Base-by-base conservation (phyloP, 1,284 basidiomycete species). In the Testicularia cyperi region DNA sequence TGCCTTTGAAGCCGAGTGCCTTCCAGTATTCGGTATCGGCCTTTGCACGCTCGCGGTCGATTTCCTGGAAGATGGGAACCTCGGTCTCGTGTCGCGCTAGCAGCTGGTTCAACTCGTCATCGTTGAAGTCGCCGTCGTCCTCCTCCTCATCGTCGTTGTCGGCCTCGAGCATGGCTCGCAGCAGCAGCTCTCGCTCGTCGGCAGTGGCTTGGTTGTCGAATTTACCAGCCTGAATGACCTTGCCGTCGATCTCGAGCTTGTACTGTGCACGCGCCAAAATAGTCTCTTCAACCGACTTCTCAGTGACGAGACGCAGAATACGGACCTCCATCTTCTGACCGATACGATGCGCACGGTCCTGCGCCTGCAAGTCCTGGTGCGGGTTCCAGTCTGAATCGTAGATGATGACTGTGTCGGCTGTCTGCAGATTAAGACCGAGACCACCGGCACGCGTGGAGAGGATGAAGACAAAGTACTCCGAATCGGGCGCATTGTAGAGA, bases 141-240 rank as follows among this genome's bases (percentile, higher is more conserved):
- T 76, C 73, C 41, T 72, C 69, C 22, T 74, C 75, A 8, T 77
- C 76, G 18, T 77, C 75, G 28, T 75, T 72, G 44, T 75, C 75
- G 24, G 70, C 74, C 43, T 77, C 76, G 28, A 77, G 57, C 63
- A 61, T 53, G 77, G 86, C 77, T 74, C 90, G 88, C 78, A 97
- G 80, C 68, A 94, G 87, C 72, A 90, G 87, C 76, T 99, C 95
- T 70, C 95, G 92, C 78, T 99, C 95, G 76, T 95, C 92, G 54
- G 90, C 88, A 2, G 92, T 95, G 15, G 92, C 95, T 79, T 96
- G 94, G 79, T 98, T 95, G 78, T 99, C 95, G 81, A 97, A 98
- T 51, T 92, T 90, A 82, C 94, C 94, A 40, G 94, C 94, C 41
- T 77, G 75, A 39, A 77, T 77, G 40, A 98, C 92, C 79, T 98